Base-by-base conservation (phyloP, 148 eudicot genomes). In the Hydrangea macrophylla region DNA sequence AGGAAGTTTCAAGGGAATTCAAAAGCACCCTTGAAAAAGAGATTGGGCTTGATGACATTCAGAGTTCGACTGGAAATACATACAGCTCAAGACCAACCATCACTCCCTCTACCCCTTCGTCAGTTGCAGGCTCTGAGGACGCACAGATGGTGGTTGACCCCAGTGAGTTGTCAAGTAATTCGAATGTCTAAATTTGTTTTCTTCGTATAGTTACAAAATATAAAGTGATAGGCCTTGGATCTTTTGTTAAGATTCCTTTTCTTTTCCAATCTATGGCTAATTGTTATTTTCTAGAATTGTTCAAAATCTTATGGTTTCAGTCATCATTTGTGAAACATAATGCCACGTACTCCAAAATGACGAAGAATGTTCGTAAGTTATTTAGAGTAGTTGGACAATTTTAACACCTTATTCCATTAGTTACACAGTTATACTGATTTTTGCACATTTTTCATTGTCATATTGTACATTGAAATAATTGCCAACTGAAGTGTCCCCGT, bases 1-100 rank as follows among this genome's bases (percentile, higher is more conserved):
- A 93, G 98, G 96, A 93, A 22, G 98, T 93, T 71, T 93, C 98
- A 53, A 90, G 86, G 76, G 98, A 93, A 71, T 93, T 93, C 77
- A 93, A 93, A 85, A 90, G 81, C 80, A 82, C 92, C 37, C 87
- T 93, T 75, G 96, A 93, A 73, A 76, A 84, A 75, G 98, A 93
- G 76, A 90, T 93, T 75, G 90, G 98, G 75, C 92, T 93, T 67
- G 98, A 93, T 73, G 95, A 93, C 40, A 74, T 80, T 73, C 76
- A 79, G 62, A 76, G 54, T 67, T 72, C 86, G 15, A 69, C 42
- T 5, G 77, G 72, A 42, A 70, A 68, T 42, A 65, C 81, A 24
- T 78, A 73, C 70, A 74, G 70, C 62, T 70, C 96, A 58, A 77
- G 60, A 68, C 63, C 71, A 59, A 59, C 73, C 25, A 84, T 64